These are phyloP conservation scores for Berberis vulgaris DNA, from an alignment of 164 flowering plant species.

Conservation along the genomic window DNA sequence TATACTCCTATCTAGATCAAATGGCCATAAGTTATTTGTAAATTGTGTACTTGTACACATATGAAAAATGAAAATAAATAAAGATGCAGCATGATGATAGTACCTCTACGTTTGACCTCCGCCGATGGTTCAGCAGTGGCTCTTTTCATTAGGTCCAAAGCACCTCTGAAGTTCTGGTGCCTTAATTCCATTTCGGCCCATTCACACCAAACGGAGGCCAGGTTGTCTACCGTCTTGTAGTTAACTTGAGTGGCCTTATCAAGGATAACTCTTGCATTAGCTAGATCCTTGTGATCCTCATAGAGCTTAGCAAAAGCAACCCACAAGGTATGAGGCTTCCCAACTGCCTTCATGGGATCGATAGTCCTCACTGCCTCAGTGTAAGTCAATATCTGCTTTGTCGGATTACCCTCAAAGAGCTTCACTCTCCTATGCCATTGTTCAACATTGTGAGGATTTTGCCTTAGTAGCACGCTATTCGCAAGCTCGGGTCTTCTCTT, in stretches of 20 bases:
- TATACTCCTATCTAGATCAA: no score
- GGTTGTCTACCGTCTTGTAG: conserved; percentile 73
- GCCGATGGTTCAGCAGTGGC: conserved; percentile 93
- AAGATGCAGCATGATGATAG: not conserved
- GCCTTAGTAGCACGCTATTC: conserved; percentile 84
- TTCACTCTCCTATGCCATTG: conserved; percentile 93
- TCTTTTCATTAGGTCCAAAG: conserved; percentile 74
- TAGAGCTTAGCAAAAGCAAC: conserved; percentile 85
- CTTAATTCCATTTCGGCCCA: conserved; percentile 95
- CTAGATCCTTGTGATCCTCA: conserved; percentile 61
- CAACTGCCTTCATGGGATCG: conserved; percentile 93
- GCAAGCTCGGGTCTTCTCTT: conserved; percentile 83
- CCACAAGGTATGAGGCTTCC: conserved; percentile 96
- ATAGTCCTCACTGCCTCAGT: conserved; percentile 94
- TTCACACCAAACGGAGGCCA: conserved; percentile 90
- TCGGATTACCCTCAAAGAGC: conserved; percentile 79
- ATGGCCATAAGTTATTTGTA: no score
- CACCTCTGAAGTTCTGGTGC: conserved; percentile 76
- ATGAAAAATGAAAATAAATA: no score
- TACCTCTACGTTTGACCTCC: conserved; percentile 92
- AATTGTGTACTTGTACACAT: no score
- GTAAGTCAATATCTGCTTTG: conserved; percentile 60
- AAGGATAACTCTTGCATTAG: conserved; percentile 85
- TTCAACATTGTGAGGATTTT: conserved; percentile 94
- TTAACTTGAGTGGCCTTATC: conserved; percentile 92